A percentile compares a stretch with the other conserved stretches of the same genome.
These are phyloP conservation scores for Pythium grandisporangium DNA, from an alignment of 352 stramenopile species.

Conservation along the genomic window DNA sequence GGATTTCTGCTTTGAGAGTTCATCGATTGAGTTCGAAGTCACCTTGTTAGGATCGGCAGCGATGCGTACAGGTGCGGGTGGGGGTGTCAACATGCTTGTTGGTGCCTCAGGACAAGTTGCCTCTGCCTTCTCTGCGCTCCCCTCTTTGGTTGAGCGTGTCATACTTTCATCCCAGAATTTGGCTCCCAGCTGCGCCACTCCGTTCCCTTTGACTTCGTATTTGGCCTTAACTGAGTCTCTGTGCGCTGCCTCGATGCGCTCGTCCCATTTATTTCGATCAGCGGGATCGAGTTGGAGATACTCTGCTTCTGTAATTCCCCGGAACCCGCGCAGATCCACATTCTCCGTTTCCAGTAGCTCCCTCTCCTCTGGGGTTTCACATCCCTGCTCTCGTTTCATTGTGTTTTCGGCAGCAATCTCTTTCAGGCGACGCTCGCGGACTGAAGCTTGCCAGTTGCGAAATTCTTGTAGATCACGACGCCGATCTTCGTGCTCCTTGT, in stretches of 20 bases:
- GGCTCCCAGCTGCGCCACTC: constrained; percentile 26
- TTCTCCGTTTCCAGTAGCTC: constrained; percentile 9
- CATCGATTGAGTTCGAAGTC: no score
- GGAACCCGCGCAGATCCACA: constrained; percentile 41
- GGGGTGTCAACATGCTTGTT: not conserved
- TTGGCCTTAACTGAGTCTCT: constrained; percentile 23
- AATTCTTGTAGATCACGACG: constrained; percentile 62
- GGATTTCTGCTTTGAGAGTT: not conserved
- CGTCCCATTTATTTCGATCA: constrained; percentile 47
- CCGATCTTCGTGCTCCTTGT: constrained; percentile 66
- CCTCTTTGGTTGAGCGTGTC: not conserved
- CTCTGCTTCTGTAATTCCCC: constrained; percentile 54
- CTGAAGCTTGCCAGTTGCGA: constrained; percentile 63
- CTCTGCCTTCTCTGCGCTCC: not conserved
- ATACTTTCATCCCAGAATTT: constrained; percentile 39
- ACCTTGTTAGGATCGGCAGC: no score
- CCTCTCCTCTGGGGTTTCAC: constrained; percentile 13
- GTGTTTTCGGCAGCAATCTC: constrained; percentile 43
- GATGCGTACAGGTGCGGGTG: not conserved
- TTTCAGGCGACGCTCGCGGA: constrained; percentile 47
- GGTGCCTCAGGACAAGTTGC: not conserved
- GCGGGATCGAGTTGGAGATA: constrained; percentile 31
- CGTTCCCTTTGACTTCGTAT: constrained; percentile 29
- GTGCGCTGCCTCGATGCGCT: constrained; percentile 42
- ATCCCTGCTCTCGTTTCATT: constrained; percentile 23